These are phyloP conservation scores for Arthrinium puccinioides DNA, from an alignment of 2,329 filamentous ascomycete species.

Conservation along the genomic window DNA sequence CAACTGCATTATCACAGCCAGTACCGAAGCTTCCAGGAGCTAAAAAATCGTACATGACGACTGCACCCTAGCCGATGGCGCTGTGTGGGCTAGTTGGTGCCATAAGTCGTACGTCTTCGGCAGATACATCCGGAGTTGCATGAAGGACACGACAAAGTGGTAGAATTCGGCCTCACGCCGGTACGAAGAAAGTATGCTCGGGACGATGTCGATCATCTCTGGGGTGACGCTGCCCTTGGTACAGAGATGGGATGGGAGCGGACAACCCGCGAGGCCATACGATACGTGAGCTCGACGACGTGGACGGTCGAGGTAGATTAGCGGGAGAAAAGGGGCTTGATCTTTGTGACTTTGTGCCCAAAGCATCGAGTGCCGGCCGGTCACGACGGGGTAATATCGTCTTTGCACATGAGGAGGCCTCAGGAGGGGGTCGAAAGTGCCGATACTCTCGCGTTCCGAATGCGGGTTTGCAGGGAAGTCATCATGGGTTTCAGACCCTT, in stretches of 20 bases:
- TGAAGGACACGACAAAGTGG: slow-evolving; percentile 2
- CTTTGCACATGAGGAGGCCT: background rate
- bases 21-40: no score
- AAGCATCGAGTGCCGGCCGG: slow-evolving; percentile 5
- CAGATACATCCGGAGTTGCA: slow-evolving; percentile 1
- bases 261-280: background rate
- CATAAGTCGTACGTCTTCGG: background rate
- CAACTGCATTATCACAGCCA: no score
- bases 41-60: slow-evolving; percentile 10
- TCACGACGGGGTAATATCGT: slow-evolving; percentile 7
- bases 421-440: background rate
- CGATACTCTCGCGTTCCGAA: background rate
- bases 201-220: slow-evolving; percentile 5
- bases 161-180: slow-evolving; percentile 9
- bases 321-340: slow-evolving; percentile 4
- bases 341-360: slow-evolving; percentile 5
- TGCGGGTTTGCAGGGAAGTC: background rate
- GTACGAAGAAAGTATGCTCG: slow-evolving; percentile 5
- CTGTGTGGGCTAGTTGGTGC: background rate
- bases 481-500: background rate
- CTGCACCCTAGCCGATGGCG: slow-evolving; percentile 5
- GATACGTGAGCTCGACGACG: slow-evolving; percentile 5
- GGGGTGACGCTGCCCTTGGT: slow-evolving; percentile 11
- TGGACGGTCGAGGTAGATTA: slow-evolving; percentile 6
- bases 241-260: slow-evolving; percentile 6